Conservation (phyloP, 2,329 filamentous ascomycete species). For the Fusarium guadeloupense region DNA sequence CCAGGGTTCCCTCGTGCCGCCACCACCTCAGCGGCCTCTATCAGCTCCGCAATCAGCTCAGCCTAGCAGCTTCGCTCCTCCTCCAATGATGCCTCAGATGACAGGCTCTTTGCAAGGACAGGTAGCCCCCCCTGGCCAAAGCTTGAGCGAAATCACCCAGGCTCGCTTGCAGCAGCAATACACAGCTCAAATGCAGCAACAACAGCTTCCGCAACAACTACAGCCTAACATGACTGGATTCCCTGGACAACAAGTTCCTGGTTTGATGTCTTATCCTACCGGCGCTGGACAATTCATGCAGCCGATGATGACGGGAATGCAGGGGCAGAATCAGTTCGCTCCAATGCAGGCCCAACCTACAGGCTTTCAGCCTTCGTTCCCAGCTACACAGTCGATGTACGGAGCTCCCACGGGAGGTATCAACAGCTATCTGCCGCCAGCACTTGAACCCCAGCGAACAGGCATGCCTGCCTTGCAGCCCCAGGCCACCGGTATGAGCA, state of each 20-base stretch:
- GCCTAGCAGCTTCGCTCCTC: constrained; percentile 75
- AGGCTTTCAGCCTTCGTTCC: constrained; percentile 62
- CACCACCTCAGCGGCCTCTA: constrained; percentile 78
- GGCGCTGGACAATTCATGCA: constrained; percentile 54
- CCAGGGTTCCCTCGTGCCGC: constrained; percentile 75
- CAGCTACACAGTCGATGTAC: constrained; percentile 59
- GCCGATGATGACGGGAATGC: constrained; percentile 60
- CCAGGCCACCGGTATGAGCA: constrained; percentile 61
- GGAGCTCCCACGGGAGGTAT: constrained; percentile 56
- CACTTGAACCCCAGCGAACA: constrained; percentile 69
- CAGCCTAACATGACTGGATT: constrained; percentile 52
- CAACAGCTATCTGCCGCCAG: constrained; percentile 67
- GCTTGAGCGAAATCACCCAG: constrained; percentile 76
- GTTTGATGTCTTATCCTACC: constrained; percentile 51
- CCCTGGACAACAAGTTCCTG: constrained; percentile 47
- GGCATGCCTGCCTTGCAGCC: constrained; percentile 59
- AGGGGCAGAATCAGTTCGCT: constrained; percentile 54
- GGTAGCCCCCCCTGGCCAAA: constrained; percentile 78
- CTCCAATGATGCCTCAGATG: constrained; percentile 83
- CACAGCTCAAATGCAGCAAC: constrained; percentile 57
- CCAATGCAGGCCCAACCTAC: constrained; percentile 70
- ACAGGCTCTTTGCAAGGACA: constrained; percentile 74
- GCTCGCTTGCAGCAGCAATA: constrained; percentile 71
- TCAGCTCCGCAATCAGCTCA: constrained; percentile 88
- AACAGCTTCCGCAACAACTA: constrained; percentile 51